Percentiles rank a stretch among this genome's conserved stretches.
Conservation (phyloP, 495 filamentous ascomycete genomes). For the Endocarpon pusillum region DNA sequence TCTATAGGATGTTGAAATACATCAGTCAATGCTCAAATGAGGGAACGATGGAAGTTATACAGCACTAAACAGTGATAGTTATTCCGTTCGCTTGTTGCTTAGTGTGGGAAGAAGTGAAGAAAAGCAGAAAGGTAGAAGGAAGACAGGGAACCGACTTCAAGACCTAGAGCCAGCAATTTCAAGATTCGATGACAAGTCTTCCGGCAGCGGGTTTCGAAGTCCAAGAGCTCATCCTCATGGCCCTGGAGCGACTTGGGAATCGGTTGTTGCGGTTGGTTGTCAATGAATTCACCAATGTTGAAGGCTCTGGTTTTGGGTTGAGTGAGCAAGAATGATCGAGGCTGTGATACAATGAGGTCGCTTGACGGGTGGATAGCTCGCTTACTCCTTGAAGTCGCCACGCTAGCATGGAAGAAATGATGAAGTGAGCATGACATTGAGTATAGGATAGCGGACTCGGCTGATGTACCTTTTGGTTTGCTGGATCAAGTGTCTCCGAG, state of each 20-base stretch:
- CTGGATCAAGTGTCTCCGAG: conserved; percentile 71
- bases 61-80: too few relatives aligned
- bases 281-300: conserved; percentile 69
- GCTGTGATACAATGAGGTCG: conserved; percentile 1
- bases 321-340: conserved; percentile 2
- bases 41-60: too few relatives aligned
- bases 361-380: neutral
- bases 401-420: conserved; percentile 19
- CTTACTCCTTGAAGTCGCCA: conserved; percentile 87
- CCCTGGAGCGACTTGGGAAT: conserved; percentile 47
- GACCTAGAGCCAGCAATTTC: conserved; percentile 55
- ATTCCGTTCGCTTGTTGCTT: too few relatives aligned
- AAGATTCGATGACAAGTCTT: conserved; percentile 55
- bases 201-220: conserved; percentile 55
- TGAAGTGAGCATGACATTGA: neutral
- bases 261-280: conserved; percentile 63
- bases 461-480: conserved; percentile 52
- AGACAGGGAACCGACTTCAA: conserved; percentile 30
- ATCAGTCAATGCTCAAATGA: too few relatives aligned
- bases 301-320: conserved; percentile 45
- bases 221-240: conserved; percentile 39
- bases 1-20: conserved; percentile 7
- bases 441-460: neutral
- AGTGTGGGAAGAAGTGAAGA: neutral
- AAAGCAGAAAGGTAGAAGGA: conserved; percentile 2